These are phyloP conservation scores for Bathelium albidoporum DNA, from an alignment of 495 filamentous ascomycete genomes.

Conservation along the genomic window DNA sequence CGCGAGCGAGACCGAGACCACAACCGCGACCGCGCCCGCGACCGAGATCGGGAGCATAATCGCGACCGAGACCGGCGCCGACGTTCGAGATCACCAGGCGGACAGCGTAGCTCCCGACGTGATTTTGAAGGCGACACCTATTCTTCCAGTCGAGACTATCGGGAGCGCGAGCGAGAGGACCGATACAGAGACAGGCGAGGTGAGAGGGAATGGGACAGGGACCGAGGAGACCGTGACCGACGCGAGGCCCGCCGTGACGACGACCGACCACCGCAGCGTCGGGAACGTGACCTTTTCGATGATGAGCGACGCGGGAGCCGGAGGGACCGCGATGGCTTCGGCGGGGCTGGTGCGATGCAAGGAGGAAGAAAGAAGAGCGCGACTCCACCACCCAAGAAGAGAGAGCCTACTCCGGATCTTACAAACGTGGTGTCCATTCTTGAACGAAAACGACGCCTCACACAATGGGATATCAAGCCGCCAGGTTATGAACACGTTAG, in stretches of 20 bases:
- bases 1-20: constrained; percentile 19
- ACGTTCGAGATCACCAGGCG: constrained; percentile 61
- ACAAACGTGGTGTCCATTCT: constrained; percentile 70
- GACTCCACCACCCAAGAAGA: constrained; percentile 64
- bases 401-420: constrained; percentile 90
- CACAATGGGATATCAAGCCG: constrained; percentile 99
- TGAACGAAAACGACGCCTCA: constrained; percentile 78
- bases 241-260: constrained; percentile 48
- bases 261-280: constrained; percentile 47
- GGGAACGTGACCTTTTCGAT: constrained; percentile 55
- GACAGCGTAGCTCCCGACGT: constrained; percentile 47
- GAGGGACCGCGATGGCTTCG: constrained; percentile 27
- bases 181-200: constrained; percentile 44
- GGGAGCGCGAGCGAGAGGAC: constrained; percentile 84
- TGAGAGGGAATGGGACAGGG: constrained; percentile 30
- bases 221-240: constrained; percentile 51
- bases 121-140: constrained; percentile 77
- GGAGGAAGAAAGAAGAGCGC: constrained; percentile 70
- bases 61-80: constrained; percentile 38
- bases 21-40: constrained; percentile 11
- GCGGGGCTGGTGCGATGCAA: constrained; percentile 37
- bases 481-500: constrained; percentile 98
- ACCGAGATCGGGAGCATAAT: constrained; percentile 10
- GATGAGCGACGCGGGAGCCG: constrained; percentile 48
- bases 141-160: constrained; percentile 79